phyloP scores from a whole-genome alignment of 345 rosid genomes.

The Eucalyptus regnans region DNA sequence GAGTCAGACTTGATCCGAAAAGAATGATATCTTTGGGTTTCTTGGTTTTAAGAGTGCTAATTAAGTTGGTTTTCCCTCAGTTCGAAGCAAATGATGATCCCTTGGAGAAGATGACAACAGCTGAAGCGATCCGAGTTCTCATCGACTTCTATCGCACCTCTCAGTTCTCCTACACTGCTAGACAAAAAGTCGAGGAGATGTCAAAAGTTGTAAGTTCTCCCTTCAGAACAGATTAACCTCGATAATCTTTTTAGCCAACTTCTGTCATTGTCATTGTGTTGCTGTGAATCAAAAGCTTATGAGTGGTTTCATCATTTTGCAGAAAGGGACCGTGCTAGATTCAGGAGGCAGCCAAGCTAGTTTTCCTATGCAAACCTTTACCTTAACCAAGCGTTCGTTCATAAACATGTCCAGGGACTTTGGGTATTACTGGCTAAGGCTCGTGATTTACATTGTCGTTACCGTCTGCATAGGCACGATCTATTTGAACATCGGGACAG shows the following conservation, averaged over 20 bases:
- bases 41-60: background rate
- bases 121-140: conserved; percentile 71
- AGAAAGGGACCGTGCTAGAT: conserved; percentile 92
- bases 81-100: conserved; percentile 78
- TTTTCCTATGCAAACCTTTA: conserved; percentile 71
- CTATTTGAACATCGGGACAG: conserved; percentile 71
- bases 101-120: conserved; percentile 73
- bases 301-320: background rate
- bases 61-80: conserved; percentile 14
- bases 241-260: background rate
- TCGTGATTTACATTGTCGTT: conserved; percentile 65
- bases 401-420: conserved; percentile 96
- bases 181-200: conserved; percentile 69
- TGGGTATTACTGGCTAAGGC: conserved; percentile 99
- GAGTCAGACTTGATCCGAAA: background rate
- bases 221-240: background rate
- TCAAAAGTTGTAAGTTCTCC: conserved; percentile 66
- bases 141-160: conserved; percentile 53
- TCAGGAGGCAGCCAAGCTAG: conserved; percentile 96
- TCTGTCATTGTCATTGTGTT: background rate
- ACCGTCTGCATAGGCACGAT: conserved; percentile 91
- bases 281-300: background rate
- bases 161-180: conserved; percentile 45
- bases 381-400: conserved; percentile 82
- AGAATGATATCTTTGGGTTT: background rate